Percentiles rank a stretch among this genome's conserved stretches.
Conservation (phyloP, 2,329 filamentous ascomycete genomes). For the Blastomyces gilchristii region DNA sequence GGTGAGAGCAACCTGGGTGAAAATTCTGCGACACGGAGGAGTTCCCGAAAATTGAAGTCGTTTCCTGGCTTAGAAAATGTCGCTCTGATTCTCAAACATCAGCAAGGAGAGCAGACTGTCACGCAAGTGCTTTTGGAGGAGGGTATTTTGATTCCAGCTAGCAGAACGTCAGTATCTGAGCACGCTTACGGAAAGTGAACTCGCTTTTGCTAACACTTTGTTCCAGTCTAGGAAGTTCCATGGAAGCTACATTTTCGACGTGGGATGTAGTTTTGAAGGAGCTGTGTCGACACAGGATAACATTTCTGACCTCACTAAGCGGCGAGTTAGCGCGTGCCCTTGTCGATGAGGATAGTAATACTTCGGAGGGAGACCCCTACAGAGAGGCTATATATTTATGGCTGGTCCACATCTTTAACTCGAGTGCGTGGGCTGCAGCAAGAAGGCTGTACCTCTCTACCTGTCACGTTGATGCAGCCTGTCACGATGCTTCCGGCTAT, state of each 20-base stretch:
- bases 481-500: conserved; percentile 15
- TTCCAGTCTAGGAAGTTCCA: conserved; percentile 21
- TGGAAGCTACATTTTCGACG: conserved; percentile 23
- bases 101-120: conserved; percentile 2
- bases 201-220: conserved; percentile 2
- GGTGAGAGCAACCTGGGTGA: not conserved
- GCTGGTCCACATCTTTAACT: conserved; percentile 40
- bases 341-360: conserved; percentile 18
- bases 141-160: conserved; percentile 9
- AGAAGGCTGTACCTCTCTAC: conserved; percentile 22
- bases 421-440: conserved; percentile 28
- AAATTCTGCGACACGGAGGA: not conserved
- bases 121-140: conserved; percentile 8
- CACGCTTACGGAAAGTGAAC: not conserved
- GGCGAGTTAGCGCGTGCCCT: conserved; percentile 31
- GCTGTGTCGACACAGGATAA: conserved; percentile 26
- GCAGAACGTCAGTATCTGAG: conserved; percentile 9
- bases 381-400: conserved; percentile 40
- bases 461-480: conserved; percentile 27
- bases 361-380: conserved; percentile 22
- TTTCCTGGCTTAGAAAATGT: conserved; percentile 7
- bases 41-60: conserved; percentile 1
- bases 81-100: conserved; percentile 7
- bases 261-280: conserved; percentile 31
- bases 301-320: conserved; percentile 31